Base-by-base conservation (phyloP, 305 asterid species). In the Euphrasia arctica region DNA sequence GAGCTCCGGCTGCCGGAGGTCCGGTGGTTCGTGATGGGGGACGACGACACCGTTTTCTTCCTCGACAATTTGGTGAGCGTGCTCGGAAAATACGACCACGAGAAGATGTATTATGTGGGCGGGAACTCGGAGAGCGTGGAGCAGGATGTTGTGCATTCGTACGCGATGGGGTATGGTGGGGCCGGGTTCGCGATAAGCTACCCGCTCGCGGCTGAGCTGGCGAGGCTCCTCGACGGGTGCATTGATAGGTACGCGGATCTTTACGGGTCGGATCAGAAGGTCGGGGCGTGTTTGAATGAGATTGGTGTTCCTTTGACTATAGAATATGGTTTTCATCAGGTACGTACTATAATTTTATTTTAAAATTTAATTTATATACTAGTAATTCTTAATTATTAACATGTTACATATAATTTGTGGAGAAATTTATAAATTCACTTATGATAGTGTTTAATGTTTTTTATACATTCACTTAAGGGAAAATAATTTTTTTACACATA, bases 321-420 rank as follows among this genome's bases (percentile, higher is more conserved):
- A 67, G 95, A 92, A 41, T 82, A 67, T 0, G 98, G 98, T 6
- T 92, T 92, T 75, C 98, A 92, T 79, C 98, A 92, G 96, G 96
- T 89, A 22, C 14, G 96, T 89, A 22, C 14, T 18, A 18, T 18
- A 14, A 9, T 42, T 52, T 15, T 15, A 6, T 8, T 15, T 52
- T 18, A 18, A 18, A 18, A 18, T 41, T 14, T 6, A 2, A 7
- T 27, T 18, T 41, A 41, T 10, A 10, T 18, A 18, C 22, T 18
- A 18, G 22, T n/a, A 18, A 18, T 18, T 18, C 22, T 18, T 18
- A 18, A 18, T 18, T 18, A 18, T 10, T 0, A 54, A 25, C 9
- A 58, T 18, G 0, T 77, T 72, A 12, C 59, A 18, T 76, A 54
- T 8, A 65, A 62, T 18, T 18, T 18, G 22, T 18, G 22, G 22